These are phyloP conservation scores for Lophiotrema nucula DNA, from an alignment of 495 filamentous ascomycete species.

Conservation along the genomic window DNA sequence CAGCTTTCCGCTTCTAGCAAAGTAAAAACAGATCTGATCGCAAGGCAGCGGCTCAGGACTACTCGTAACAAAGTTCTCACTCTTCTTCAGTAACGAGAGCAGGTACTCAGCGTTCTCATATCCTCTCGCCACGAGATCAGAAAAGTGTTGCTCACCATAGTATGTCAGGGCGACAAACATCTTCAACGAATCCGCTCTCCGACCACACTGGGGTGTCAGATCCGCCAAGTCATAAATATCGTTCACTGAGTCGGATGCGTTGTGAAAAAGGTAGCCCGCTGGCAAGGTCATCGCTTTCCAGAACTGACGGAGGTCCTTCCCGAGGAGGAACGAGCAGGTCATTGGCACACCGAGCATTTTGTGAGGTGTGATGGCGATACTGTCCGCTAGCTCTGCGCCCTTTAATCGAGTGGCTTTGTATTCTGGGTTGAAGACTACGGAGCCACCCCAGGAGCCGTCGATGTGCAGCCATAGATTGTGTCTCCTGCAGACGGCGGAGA, in stretches of 20 bases:
- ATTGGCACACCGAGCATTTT: conserved; percentile 93
- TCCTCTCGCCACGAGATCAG: conserved; percentile 61
- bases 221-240: conserved; percentile 92
- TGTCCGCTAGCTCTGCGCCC: conserved; percentile 72
- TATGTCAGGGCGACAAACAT: conserved; percentile 85
- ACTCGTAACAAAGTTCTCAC: conserved; percentile 65
- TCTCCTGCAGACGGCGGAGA: conserved; percentile 68
- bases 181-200: conserved; percentile 81
- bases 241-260: conserved; percentile 40
- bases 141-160: conserved; percentile 64
- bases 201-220: conserved; percentile 87
- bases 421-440: conserved; percentile 75
- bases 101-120: conserved; percentile 68
- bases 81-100: conserved; percentile 52
- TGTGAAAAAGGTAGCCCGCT: conserved; percentile 85
- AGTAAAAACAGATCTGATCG: conserved; percentile 94
- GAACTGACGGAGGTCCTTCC: conserved; percentile 69
- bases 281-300: conserved; percentile 80
- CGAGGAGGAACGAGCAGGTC: conserved; percentile 88
- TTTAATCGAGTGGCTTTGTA: conserved; percentile 53
- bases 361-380: conserved; percentile 84
- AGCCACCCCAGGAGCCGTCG: conserved; percentile 87
- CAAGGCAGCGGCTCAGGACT: conserved; percentile 78
- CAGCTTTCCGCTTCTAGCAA: conserved; percentile 58
- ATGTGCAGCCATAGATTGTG: conserved; percentile 85